These are phyloP conservation scores for Agaricus sinodeliciosus DNA, from an alignment of 768 basidiomycete species.

Conservation along the genomic window DNA sequence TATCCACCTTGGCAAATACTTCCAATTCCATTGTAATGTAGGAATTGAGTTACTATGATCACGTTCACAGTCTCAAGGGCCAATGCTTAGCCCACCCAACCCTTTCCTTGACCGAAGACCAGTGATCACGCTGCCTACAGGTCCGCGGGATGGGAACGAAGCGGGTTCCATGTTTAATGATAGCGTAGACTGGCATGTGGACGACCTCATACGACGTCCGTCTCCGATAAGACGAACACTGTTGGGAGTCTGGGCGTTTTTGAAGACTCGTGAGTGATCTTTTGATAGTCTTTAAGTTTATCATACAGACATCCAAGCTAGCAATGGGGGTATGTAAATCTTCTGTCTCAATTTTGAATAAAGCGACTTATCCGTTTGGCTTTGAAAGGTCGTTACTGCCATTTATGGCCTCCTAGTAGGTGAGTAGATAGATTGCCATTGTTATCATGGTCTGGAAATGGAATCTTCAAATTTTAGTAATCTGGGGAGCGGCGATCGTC, in stretches of 20 bases:
- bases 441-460: background rate
- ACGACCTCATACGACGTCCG: slow-evolving; percentile 61
- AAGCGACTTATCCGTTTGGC: background rate
- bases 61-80: background rate
- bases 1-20: slow-evolving; percentile 71
- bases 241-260: slow-evolving; percentile 72
- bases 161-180: slow-evolving; percentile 30
- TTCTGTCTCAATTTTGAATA: background rate
- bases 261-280: slow-evolving; percentile 65
- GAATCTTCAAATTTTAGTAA: slow-evolving; percentile 36
- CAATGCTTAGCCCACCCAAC: slow-evolving; percentile 50
- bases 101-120: slow-evolving; percentile 68
- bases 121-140: slow-evolving; percentile 46
- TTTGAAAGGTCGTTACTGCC: slow-evolving; percentile 46
- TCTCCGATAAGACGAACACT: slow-evolving; percentile 53
- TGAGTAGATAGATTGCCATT: slow-evolving; percentile 19
- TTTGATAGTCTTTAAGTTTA: background rate
- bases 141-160: slow-evolving; percentile 21
- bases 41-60: background rate
- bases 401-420: slow-evolving; percentile 76
- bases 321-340: slow-evolving; percentile 56
- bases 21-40: slow-evolving; percentile 75
- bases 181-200: slow-evolving; percentile 68
- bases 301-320: slow-evolving; percentile 17
- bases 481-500: slow-evolving; percentile 85